These are phyloP conservation scores for Candida glaebosa DNA, from an alignment of 805 yeast genomes.

Conservation along the genomic window DNA sequence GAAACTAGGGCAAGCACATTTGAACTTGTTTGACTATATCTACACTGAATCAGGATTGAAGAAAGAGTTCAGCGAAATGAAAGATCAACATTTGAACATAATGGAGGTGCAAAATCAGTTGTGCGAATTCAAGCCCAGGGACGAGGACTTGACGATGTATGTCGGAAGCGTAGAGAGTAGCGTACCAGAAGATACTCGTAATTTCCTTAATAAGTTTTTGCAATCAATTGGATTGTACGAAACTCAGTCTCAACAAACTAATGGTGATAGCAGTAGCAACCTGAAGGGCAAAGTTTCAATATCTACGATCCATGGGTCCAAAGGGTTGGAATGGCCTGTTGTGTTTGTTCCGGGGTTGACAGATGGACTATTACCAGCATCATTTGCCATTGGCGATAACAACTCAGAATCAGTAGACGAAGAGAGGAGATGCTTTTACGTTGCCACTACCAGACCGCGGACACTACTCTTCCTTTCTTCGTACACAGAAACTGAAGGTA, in stretches of 20 bases:
- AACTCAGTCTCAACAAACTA: conserved; percentile 18
- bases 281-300: conserved; percentile 35
- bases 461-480: conserved; percentile 46
- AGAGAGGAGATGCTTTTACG: conserved; percentile 82
- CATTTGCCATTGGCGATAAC: conserved; percentile 37
- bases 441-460: conserved; percentile 84
- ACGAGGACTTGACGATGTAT: conserved; percentile 17
- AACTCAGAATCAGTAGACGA: conserved; percentile 50
- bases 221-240: conserved; percentile 35
- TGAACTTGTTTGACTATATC: conserved; percentile 20
- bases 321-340: conserved; percentile 94
- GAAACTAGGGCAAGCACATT: conserved; percentile 1
- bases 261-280: conserved; percentile 11
- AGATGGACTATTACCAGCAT: conserved; percentile 65
- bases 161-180: conserved; percentile 12
- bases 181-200: conserved; percentile 12
- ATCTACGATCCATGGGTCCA: conserved; percentile 88
- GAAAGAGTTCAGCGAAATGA: conserved; percentile 23
- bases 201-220: conserved; percentile 22
- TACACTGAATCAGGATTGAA: conserved; percentile 27
- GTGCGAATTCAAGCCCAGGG: conserved; percentile 29
- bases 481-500: conserved; percentile 14
- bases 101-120: conserved; percentile 38
- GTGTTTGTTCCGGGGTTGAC: conserved; percentile 76
- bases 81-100: conserved; percentile 32